A percentile compares a stretch with the other conserved stretches of the same genome.
phyloP scores from a whole-genome alignment of 2,329 filamentous ascomycete genomes.

The Apiospora arundinis region DNA sequence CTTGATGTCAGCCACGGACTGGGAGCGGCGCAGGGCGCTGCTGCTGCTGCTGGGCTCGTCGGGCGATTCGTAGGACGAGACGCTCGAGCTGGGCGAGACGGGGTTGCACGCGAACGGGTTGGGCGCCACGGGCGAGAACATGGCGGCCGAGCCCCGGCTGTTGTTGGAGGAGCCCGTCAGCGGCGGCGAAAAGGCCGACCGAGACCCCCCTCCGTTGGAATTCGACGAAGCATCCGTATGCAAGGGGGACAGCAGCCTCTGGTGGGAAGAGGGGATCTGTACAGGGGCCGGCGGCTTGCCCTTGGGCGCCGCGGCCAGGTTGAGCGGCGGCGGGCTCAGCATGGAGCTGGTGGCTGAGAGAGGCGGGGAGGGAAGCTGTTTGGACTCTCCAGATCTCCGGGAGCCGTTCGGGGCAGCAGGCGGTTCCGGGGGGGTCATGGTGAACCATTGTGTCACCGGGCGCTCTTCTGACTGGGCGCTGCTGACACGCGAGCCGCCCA shows the following conservation, averaged over 20 bases:
- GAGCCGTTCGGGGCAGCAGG: not conserved
- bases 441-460: slow-evolving; percentile 20
- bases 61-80: slow-evolving; percentile 1
- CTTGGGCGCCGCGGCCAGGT: not conserved
- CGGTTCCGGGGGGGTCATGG: slow-evolving; percentile 7
- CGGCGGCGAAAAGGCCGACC: not conserved
- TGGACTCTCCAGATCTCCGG: not conserved
- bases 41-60: not conserved
- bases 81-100: slow-evolving; percentile 4
- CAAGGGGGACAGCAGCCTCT: slow-evolving; percentile 7
- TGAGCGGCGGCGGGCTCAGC: slow-evolving; percentile 20
- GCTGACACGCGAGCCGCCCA: slow-evolving; percentile 24
- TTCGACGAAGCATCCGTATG: not conserved
- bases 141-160: not conserved
- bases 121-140: slow-evolving; percentile 1
- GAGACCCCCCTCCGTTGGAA: too few relatives aligned
- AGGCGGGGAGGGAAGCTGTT: not conserved
- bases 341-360: not conserved
- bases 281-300: slow-evolving; percentile 11
- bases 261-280: not conserved
- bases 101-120: slow-evolving; percentile 7
- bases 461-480: slow-evolving; percentile 3
- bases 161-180: not conserved
- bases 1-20: slow-evolving; percentile 32
- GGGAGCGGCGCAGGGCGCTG: slow-evolving; percentile 31